Base-by-base conservation (phyloP, 1,284 basidiomycete genomes). In the Fomitopsis schrenkii region DNA sequence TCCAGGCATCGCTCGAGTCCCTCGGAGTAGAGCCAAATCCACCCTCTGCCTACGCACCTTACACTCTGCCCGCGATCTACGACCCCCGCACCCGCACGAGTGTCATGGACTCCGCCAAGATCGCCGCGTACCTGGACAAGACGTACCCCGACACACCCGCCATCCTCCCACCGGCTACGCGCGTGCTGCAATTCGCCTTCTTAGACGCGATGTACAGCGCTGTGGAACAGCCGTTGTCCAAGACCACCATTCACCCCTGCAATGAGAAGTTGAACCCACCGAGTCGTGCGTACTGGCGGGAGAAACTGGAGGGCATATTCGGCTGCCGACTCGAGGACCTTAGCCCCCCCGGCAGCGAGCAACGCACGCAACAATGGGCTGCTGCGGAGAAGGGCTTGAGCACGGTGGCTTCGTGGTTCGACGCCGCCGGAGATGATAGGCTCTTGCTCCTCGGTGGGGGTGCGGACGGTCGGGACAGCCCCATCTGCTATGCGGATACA, bases 211-310 rank as follows among this genome's bases (percentile, higher is more conserved):
- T 73, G 56, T 10, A 42, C 15, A 19, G 19, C 1, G 36, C 61
- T 0, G 17, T 66, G 40, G 30, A 22, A 28, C 10, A 15, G 38
- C 41, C 55, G 9, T 53, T 70, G 22, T 38, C 36, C 42, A 53
- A 65, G 55, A 61, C 70, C 40, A 12, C 75, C 38, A 71, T 72
- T 6, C 55, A 62, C 26, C 67, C 69, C n/a, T 62, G 60, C n/a
- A 38, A 46, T 3, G 64, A 19, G 35, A 17, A 66, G 15, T 65
- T 79, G 59, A 76, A 70, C 59, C 52, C 70, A 72, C 22, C 62
- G 53, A 76, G 76, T 65, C 64, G 66, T 61, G 72, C 65, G 50
- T 80, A 79, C 66, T 80, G 78, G 67, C 68, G 75, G 28, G 56
- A 63, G 22, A 76, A 75, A 12, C 68, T 77, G 38, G 76, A 78